phyloP scores from a whole-genome alignment of 1,284 basidiomycete species.

The Cryptococcus sp. region DNA sequence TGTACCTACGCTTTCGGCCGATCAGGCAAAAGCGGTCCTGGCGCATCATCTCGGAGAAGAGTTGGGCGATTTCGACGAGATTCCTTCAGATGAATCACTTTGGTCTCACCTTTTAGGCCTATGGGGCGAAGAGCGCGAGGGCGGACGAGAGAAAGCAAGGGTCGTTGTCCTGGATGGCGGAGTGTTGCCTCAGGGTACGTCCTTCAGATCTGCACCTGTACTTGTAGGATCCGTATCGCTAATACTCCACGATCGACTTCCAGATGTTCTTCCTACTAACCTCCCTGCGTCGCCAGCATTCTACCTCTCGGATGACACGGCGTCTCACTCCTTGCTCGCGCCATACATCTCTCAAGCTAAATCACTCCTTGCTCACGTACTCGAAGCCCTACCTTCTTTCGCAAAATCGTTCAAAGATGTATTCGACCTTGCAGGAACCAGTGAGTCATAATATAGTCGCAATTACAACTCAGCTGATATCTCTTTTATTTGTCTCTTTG shows the following conservation, averaged over 20 bases:
- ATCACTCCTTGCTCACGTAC: constrained; percentile 32
- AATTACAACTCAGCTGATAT: background rate
- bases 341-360: constrained; percentile 46
- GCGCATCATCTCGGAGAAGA: constrained; percentile 48
- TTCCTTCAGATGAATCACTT: constrained; percentile 41
- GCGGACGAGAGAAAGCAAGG: constrained; percentile 23
- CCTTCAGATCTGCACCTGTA: background rate
- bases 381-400: constrained; percentile 32
- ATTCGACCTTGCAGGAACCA: constrained; percentile 42
- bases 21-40: constrained; percentile 50
- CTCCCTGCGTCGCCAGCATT: constrained; percentile 41
- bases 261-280: constrained; percentile 42
- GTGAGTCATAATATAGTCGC: constrained; percentile 19
- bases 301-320: constrained; percentile 34
- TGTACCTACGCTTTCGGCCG: constrained; percentile 38
- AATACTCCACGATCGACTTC: background rate
- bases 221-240: background rate
- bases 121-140: constrained; percentile 26
- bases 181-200: constrained; percentile 36
- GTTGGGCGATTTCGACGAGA: constrained; percentile 39
- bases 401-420: constrained; percentile 41
- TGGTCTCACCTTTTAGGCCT: constrained; percentile 48
- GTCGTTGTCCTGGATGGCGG: constrained; percentile 49
- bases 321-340: constrained; percentile 32
- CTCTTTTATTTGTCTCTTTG: background rate